These are phyloP conservation scores for Gastrodia elata DNA, from an alignment of 106 monocot species.

Conservation along the genomic window DNA sequence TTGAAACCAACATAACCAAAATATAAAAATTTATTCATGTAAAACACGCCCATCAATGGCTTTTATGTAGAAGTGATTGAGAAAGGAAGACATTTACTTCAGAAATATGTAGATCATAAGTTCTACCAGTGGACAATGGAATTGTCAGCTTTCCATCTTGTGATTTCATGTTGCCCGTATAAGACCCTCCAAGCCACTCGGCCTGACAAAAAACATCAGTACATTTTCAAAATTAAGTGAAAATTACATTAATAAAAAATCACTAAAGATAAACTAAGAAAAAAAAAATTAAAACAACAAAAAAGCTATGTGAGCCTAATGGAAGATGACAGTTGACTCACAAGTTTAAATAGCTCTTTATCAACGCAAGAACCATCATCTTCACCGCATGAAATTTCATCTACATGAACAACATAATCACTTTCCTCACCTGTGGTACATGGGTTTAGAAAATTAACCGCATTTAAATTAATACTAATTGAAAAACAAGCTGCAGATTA, in stretches of 20 bases:
- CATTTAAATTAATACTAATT: neutral
- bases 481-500: neutral
- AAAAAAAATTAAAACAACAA: neutral
- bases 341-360: slow-evolving; percentile 60
- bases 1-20: neutral
- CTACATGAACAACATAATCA: slow-evolving; percentile 42
- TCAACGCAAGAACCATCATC: slow-evolving; percentile 39
- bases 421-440: slow-evolving; percentile 46
- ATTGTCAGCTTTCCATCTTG: slow-evolving; percentile 39
- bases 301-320: no score
- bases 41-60: neutral
- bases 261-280: neutral
- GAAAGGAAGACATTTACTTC: slow-evolving; percentile 31
- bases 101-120: slow-evolving; percentile 38
- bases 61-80: neutral
- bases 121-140: slow-evolving; percentile 43
- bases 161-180: slow-evolving; percentile 31
- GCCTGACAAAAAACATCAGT: slow-evolving; percentile 38
- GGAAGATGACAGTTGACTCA: slow-evolving; percentile 20
- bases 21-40: neutral
- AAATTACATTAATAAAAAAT: neutral
- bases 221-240: neutral
- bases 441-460: neutral
- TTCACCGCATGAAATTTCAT: slow-evolving; percentile 37
- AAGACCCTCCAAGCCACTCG: slow-evolving; percentile 47